These are phyloP conservation scores for Angomonas deanei DNA, from an alignment of 208 protist species.

Conservation along the genomic window DNA sequence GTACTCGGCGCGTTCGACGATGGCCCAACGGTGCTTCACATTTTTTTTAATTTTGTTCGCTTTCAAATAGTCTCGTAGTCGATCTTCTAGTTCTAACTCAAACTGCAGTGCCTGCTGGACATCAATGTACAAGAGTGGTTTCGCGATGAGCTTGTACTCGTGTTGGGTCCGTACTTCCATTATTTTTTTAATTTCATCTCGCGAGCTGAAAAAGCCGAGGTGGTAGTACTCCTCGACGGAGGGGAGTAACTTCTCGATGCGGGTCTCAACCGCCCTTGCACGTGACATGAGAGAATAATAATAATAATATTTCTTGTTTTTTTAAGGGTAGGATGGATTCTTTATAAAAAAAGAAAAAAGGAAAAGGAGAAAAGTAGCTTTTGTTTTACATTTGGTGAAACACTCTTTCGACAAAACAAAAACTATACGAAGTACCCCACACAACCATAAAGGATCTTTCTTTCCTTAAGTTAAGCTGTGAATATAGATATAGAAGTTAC, in stretches of 20 bases:
- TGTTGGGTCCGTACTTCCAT: constrained; percentile 69
- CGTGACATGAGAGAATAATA: constrained; percentile 48
- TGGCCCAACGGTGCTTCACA: constrained; percentile 72
- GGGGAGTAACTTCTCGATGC: constrained; percentile 81
- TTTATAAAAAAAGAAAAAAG: constrained; percentile 1
- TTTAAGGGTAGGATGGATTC: background rate
- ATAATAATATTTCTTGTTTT: background rate
- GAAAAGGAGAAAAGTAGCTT: background rate
- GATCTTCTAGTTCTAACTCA: constrained; percentile 72
- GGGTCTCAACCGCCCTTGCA: constrained; percentile 79
- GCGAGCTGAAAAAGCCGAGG: constrained; percentile 64
- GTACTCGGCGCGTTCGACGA: constrained; percentile 74
- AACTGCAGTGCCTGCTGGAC: constrained; percentile 67
- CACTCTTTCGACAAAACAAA: background rate
- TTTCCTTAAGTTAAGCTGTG: too few species aligned
- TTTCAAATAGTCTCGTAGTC: constrained; percentile 53
- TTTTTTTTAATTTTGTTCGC: constrained; percentile 47
- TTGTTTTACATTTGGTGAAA: background rate
- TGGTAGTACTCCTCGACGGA: constrained; percentile 84
- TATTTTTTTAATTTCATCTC: constrained; percentile 52
- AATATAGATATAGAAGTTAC: too few species aligned
- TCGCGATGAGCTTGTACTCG: constrained; percentile 85
- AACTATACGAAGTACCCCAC: too few species aligned
- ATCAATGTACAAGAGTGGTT: constrained; percentile 80
- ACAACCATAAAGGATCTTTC: too few species aligned